Percentiles rank a stretch among this genome's conserved stretches.
Conservation (phyloP, 2,329 filamentous ascomycete species). For the Monilinia laxa region DNA sequence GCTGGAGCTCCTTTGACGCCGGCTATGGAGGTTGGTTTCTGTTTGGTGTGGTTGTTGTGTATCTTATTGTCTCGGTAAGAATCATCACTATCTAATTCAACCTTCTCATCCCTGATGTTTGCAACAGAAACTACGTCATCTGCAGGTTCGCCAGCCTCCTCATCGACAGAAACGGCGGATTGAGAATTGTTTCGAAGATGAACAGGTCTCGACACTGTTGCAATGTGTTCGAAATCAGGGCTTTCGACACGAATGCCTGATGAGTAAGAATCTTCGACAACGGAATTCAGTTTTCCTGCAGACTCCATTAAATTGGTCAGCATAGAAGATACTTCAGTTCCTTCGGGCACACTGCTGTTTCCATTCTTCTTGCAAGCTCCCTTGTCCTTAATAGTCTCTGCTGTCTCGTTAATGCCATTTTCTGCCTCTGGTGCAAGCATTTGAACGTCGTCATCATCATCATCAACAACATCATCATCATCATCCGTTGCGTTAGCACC, state of each 20-base stretch:
- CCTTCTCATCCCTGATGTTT: not conserved
- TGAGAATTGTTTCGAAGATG: not conserved
- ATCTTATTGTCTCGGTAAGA: not conserved
- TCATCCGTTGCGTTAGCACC: not conserved
- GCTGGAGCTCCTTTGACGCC: constrained; percentile 1
- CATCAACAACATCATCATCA: not conserved
- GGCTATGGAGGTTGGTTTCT: constrained; percentile 3
- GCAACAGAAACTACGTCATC: not conserved
- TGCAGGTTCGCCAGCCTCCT: not conserved
- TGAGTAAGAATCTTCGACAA: not conserved
- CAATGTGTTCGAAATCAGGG: not conserved
- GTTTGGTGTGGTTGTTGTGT: not conserved
- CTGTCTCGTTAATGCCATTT: not conserved
- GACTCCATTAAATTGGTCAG: not conserved
- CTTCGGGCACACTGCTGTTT: not conserved
- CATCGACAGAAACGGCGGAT: not conserved
- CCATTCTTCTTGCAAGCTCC: not conserved
- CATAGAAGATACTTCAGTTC: not conserved
- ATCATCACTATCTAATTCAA: not conserved
- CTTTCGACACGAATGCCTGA: not conserved
- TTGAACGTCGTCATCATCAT: not conserved
- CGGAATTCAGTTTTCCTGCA: not conserved
- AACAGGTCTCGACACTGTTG: not conserved
- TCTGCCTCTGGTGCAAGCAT: not conserved
- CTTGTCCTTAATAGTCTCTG: not conserved